phyloP scores from a whole-genome alignment of 2,329 filamentous ascomycete genomes.

The Aureobasidium sp. region DNA sequence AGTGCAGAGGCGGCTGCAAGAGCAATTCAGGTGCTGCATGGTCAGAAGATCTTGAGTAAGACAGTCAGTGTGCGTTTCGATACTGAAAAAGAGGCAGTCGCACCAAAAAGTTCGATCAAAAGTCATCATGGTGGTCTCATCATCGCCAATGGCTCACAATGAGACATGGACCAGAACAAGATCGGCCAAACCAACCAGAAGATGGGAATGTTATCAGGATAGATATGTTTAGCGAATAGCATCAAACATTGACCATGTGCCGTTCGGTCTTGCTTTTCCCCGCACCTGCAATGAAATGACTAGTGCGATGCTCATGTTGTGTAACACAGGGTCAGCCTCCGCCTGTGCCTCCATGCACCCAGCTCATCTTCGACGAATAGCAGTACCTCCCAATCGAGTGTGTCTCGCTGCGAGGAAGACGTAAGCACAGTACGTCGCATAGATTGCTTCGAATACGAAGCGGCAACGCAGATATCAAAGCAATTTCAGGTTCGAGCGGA shows the following conservation, averaged over 20 bases:
- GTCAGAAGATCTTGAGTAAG: constrained; percentile 1
- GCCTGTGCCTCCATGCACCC: neutral
- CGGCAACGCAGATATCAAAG: neutral
- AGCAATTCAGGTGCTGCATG: constrained; percentile 4
- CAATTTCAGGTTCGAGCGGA: neutral
- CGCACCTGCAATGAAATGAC: neutral
- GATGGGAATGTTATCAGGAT: neutral
- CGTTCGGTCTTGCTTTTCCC: neutral
- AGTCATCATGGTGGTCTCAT: neutral
- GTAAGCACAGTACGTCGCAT: neutral
- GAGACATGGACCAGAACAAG: neutral
- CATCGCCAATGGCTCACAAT: constrained; percentile 13
- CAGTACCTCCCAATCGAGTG: neutral
- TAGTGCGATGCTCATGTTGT: constrained; percentile 1
- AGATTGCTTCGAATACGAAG: neutral
- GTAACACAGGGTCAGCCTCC: neutral
- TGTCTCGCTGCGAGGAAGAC: neutral
- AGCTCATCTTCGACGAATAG: neutral
- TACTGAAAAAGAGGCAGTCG: constrained; percentile 1
- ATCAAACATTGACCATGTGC: neutral
- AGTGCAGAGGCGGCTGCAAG: neutral
- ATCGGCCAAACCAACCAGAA: neutral
- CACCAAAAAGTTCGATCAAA: neutral
- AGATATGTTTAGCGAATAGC: neutral
- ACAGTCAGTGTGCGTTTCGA: constrained; percentile 10